Percentiles rank a stretch among this genome's conserved stretches.
Evolutionary conservation across 805 yeast genomes (phyloP).

Genomic region (Yarrowia deformans): DNA sequence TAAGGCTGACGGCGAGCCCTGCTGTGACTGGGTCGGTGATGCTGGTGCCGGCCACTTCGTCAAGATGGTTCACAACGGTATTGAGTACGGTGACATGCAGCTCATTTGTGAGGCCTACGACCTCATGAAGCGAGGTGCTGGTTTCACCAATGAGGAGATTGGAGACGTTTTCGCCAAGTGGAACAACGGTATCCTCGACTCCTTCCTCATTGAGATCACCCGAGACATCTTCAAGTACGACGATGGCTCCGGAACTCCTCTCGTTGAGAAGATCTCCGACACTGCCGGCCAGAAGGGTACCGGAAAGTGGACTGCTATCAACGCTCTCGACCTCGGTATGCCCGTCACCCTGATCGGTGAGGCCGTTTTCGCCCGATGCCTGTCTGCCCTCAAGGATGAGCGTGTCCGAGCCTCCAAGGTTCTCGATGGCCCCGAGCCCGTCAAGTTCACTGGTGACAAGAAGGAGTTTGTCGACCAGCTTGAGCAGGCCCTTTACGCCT

Average conservation of each 20-base stretch:
- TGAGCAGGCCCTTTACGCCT: conserved; percentile 98
- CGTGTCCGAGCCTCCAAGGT: conserved; percentile 83
- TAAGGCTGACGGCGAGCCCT: conserved; percentile 97
- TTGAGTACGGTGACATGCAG: conserved; percentile 99
- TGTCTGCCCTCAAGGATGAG: conserved; percentile 91
- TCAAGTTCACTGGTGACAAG: conserved; percentile 75
- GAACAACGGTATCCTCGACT: conserved; percentile 98
- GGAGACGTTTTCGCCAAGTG: conserved; percentile 89
- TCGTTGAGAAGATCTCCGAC: conserved; percentile 96
- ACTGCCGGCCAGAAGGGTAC: conserved; percentile 99
- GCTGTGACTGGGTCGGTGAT: conserved; percentile 99
- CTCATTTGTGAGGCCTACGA: conserved; percentile 98
- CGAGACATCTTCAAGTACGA: conserved; percentile 90
- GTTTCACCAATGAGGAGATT: conserved; percentile 87
- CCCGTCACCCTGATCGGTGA: conserved; percentile 98
- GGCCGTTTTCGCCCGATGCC: conserved; percentile 96
- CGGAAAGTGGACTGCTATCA: conserved; percentile 99
- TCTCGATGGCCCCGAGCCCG: conserved; percentile 78
- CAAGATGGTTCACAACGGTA: conserved; percentile 99
- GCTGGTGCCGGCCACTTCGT: conserved; percentile 99
- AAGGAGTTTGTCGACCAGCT: conserved; percentile 86
- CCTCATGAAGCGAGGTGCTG: conserved; percentile 91
- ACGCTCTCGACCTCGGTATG: conserved; percentile 96
- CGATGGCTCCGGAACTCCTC: conserved; percentile 89
- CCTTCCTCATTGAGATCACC: conserved; percentile 95